Evolutionary conservation across 2,329 filamentous ascomycete species (phyloP), one percentile per base, ranked within the genome.

Genomic region (Zalaria obscura): DNA sequence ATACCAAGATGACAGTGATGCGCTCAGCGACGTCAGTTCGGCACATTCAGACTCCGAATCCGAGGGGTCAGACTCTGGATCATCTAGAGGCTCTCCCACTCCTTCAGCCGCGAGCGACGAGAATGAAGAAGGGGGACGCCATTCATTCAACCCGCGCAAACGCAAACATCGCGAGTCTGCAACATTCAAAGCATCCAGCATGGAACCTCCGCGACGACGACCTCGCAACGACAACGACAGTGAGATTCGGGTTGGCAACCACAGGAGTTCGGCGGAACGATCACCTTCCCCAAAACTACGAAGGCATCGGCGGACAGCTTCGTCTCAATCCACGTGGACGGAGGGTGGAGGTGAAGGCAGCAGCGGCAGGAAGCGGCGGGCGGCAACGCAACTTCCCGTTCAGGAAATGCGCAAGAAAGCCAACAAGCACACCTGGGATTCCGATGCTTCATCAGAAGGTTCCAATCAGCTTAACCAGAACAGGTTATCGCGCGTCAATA

Each of bases 261-360:
- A 36, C 25, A 39, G 46, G 25, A 43, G 41, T 5, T 40, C 46
- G 26, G 40, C 39, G 18, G 56, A 65, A 41, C 58, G 71, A 46
- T 83, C 80, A 6, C 60, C 67, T 18, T 83, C 80, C 11, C 79
- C 79, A 7, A 73, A 68, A 38, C 56, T 65, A 38, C 70, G 72
- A 49, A 56, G 61, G 27, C 79, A 83, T 54, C 71, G 77, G 40
- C 70, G 79, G 45, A 80, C 78, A 49, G 63, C 68, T 27, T 83
- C 80, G 2, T 78, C 73, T 0, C 78, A 82, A 52, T 65, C 79
- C 18, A 67, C 73, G 1, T 65, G 70, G 3, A 58, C 75, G 70
- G 58, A 74, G 70, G 36, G 56, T 74, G 35, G 40, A 4, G 37
- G 36, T 26, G 46, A 40, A 40, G 43, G 18, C 5, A 9, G n/a